Evolutionary conservation across 2,329 filamentous ascomycete species (phyloP).

Genomic region (Cladosporium sp.): DNA sequence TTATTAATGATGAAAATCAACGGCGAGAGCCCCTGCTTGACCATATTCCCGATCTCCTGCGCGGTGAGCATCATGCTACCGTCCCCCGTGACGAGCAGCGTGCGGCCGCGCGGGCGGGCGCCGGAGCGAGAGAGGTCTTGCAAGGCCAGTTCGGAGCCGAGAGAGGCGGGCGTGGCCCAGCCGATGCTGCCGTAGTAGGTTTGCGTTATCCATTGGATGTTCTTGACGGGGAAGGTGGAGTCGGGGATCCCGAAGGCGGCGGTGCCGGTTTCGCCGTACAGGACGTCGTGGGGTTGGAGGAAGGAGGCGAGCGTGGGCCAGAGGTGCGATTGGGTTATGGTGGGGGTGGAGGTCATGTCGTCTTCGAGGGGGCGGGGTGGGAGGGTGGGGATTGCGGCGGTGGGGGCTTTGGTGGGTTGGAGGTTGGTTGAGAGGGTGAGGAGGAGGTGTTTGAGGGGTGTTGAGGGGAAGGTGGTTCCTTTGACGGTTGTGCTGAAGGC

Average conservation of each 20-base stretch:
- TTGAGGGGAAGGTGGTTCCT: conserved; percentile 30
- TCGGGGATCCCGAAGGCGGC: conserved; percentile 36
- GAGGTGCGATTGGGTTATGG: conserved; percentile 40
- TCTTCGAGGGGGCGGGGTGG: conserved; percentile 25
- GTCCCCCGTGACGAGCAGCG: conserved; percentile 63
- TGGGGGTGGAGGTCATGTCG: conserved; percentile 32
- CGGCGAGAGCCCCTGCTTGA: conserved; percentile 36
- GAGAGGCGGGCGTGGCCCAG: conserved; percentile 39
- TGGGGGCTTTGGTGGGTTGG: conserved; percentile 19
- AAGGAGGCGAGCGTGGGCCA: conserved; percentile 35
- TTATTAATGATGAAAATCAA: conserved; percentile 45
- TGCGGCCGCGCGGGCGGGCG: conserved; percentile 44
- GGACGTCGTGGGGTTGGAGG: conserved; percentile 34
- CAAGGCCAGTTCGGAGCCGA: conserved; percentile 46
- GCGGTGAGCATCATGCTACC: conserved; percentile 62
- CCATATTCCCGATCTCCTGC: conserved; percentile 63
- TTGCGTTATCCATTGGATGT: conserved; percentile 33
- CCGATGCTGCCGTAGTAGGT: conserved; percentile 44
- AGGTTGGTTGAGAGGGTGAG: conserved; percentile 26
- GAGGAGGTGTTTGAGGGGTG: conserved; percentile 36
- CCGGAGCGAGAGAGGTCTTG: conserved; percentile 39
- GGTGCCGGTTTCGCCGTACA: conserved; percentile 42
- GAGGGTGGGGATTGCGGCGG: conserved; percentile 27
- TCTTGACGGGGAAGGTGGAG: conserved; percentile 20
- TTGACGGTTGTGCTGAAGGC: conserved; percentile 34